phyloP scores from a whole-genome alignment of 2,329 filamentous ascomycete species.

The Botrytis fabae region DNA sequence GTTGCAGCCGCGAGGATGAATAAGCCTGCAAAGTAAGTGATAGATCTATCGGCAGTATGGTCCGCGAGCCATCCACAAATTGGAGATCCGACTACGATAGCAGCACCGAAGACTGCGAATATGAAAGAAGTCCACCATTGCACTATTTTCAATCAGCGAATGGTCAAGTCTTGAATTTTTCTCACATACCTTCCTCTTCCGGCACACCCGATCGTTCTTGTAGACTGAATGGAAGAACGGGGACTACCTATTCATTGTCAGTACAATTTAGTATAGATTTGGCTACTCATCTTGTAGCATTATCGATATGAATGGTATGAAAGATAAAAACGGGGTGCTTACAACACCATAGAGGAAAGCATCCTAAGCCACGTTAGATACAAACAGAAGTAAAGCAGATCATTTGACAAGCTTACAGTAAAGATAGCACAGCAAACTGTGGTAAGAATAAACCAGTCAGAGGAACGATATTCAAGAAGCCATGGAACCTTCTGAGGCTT shows the following conservation, averaged over 20 bases:
- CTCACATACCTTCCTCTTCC: constrained; percentile 38
- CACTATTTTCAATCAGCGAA: constrained; percentile 11
- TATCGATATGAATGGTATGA: neutral
- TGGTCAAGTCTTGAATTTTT: neutral
- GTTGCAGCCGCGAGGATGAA: constrained; percentile 45
- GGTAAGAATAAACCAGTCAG: constrained; percentile 25
- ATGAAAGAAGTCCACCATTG: constrained; percentile 26
- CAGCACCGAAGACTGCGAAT: constrained; percentile 24
- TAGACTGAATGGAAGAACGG: constrained; percentile 68
- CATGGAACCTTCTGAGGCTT: constrained; percentile 15
- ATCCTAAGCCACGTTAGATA: constrained; percentile 43
- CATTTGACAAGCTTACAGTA: constrained; percentile 17
- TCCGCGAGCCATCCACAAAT: constrained; percentile 48
- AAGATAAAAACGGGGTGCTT: neutral
- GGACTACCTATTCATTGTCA: constrained; percentile 52
- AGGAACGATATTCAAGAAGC: constrained; percentile 30
- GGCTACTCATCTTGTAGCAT: neutral
- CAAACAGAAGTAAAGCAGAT: neutral
- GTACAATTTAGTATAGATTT: neutral
- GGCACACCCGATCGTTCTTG: constrained; percentile 54
- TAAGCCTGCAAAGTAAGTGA: constrained; percentile 63
- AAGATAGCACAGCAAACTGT: constrained; percentile 26
- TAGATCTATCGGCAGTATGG: constrained; percentile 57
- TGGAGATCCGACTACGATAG: constrained; percentile 23
- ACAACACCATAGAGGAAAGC: constrained; percentile 59